Percentiles rank a stretch among this genome's conserved stretches.
These are phyloP conservation scores for Naganishia antarctica DNA, from an alignment of 768 basidiomycete species.

Conservation along the genomic window DNA sequence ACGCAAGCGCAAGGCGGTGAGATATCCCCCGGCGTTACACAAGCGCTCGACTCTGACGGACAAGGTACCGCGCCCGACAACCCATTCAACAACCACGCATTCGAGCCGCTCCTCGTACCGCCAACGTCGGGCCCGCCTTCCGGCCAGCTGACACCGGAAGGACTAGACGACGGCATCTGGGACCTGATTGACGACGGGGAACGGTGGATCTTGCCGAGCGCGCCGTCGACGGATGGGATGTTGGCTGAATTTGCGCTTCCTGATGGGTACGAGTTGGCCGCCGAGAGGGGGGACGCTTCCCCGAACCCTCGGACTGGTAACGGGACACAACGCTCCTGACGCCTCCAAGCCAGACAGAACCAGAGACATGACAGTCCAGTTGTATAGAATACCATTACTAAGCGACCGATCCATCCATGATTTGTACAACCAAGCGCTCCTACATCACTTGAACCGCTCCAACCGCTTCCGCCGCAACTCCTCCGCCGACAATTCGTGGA, in stretches of 20 bases:
- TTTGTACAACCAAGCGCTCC: too few relatives aligned
- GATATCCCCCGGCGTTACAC: too few relatives aligned
- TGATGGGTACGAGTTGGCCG: background rate
- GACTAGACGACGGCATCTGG: constrained; percentile 6
- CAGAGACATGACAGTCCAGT: background rate
- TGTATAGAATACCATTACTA: constrained; percentile 8
- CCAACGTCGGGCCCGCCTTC: background rate
- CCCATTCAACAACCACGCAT: constrained; percentile 17
- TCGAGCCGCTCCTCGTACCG: background rate
- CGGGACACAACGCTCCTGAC: too few relatives aligned
- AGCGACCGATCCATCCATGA: too few relatives aligned
- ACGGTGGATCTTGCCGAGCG: constrained; percentile 18
- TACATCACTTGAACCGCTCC: constrained; percentile 20
- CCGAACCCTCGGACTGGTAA: too few relatives aligned
- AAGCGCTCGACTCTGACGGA: too few relatives aligned
- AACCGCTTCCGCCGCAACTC: constrained; percentile 24
- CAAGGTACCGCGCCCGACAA: background rate
- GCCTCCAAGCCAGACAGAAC: too few relatives aligned
- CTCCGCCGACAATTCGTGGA: constrained; percentile 21
- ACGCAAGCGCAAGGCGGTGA: background rate
- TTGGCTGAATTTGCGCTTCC: background rate
- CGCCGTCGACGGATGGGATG: constrained; percentile 5
- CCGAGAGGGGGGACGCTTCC: too few relatives aligned
- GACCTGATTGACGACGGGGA: constrained; percentile 13
- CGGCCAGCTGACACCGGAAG: background rate